These are phyloP conservation scores for Trametes polyzona DNA, from an alignment of 1,284 basidiomycete species.

Conservation along the genomic window DNA sequence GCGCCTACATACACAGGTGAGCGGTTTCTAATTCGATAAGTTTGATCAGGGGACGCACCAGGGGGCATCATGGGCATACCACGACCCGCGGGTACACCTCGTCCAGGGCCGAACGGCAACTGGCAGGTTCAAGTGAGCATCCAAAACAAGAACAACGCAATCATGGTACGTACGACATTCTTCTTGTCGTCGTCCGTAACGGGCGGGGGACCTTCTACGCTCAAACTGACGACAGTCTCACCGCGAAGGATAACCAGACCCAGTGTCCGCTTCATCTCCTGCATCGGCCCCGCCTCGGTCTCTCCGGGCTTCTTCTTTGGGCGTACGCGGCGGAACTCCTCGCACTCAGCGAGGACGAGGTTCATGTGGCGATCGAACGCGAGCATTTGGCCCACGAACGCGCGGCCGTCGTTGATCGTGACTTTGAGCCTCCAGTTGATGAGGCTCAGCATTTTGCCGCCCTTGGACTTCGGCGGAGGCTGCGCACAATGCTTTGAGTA, in stretches of 20 bases:
- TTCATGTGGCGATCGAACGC: constrained; percentile 99
- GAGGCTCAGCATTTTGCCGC: constrained; percentile 97
- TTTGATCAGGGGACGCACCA: constrained; percentile 52
- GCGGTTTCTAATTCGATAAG: constrained; percentile 18
- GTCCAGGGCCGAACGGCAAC: constrained; percentile 90
- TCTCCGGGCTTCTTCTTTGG: constrained; percentile 85
- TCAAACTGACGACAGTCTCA: constrained; percentile 94
- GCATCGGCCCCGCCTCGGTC: constrained; percentile 74
- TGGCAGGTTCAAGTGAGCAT: constrained; percentile 36
- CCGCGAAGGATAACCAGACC: constrained; percentile 96
- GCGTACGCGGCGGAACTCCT: constrained; percentile 90
- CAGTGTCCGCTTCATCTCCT: constrained; percentile 95
- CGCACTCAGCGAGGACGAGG: constrained; percentile 95
- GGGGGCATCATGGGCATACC: constrained; percentile 97
- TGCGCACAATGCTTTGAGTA: constrained; percentile 31
- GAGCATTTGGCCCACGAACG: constrained; percentile 97
- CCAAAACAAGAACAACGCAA: not conserved
- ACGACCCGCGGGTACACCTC: constrained; percentile 94
- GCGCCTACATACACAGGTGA: constrained; percentile 49
- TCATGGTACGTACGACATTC: constrained; percentile 52
- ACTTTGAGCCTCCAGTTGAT: constrained; percentile 98
- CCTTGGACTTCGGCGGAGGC: constrained; percentile 94
- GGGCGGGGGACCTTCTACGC: constrained; percentile 96
- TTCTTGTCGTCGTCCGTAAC: constrained; percentile 89
- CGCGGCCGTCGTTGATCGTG: constrained; percentile 97